These are phyloP conservation scores for Dactylellina parvicollis DNA, from an alignment of 2,329 filamentous ascomycete species.

Conservation along the genomic window DNA sequence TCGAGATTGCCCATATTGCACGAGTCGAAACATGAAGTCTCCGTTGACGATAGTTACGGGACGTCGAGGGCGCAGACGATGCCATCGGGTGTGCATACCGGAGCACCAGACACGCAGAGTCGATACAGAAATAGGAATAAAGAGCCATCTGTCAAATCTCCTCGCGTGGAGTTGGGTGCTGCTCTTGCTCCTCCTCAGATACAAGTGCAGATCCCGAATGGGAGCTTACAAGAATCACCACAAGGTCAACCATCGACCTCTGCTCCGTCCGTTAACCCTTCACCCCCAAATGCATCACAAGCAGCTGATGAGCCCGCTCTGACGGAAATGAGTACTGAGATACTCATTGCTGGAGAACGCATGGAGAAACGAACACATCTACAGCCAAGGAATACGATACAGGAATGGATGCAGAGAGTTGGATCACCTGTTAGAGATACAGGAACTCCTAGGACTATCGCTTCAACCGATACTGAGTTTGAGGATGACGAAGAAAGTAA, in stretches of 20 bases:
- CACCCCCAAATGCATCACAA: background rate
- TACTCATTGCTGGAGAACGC: constrained; percentile 38
- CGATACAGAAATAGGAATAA: constrained; percentile 18
- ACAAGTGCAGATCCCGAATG: background rate
- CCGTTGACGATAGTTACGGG: constrained; percentile 17
- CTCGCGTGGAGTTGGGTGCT: background rate
- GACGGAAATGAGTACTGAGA: constrained; percentile 53
- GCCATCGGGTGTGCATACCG: background rate
- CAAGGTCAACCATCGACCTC: background rate
- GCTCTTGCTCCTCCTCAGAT: background rate
- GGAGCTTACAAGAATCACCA: background rate
- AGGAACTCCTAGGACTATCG: constrained; percentile 34
- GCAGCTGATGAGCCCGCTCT: constrained; percentile 31
- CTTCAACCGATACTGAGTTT: constrained; percentile 25
- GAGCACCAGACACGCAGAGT: background rate
- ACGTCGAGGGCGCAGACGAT: constrained; percentile 15
- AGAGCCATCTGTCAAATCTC: background rate
- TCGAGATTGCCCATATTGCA: constrained; percentile 45
- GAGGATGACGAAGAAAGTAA: background rate
- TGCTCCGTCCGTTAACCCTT: background rate
- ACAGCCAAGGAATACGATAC: constrained; percentile 24
- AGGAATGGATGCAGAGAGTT: constrained; percentile 37
- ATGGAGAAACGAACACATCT: constrained; percentile 35
- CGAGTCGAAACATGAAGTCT: constrained; percentile 40
- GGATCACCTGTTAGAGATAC: constrained; percentile 5